A percentile compares a stretch with the other conserved stretches of the same genome.
These are phyloP conservation scores for Metschnikowia continentalis DNA, from an alignment of 805 yeast species.

Conservation along the genomic window DNA sequence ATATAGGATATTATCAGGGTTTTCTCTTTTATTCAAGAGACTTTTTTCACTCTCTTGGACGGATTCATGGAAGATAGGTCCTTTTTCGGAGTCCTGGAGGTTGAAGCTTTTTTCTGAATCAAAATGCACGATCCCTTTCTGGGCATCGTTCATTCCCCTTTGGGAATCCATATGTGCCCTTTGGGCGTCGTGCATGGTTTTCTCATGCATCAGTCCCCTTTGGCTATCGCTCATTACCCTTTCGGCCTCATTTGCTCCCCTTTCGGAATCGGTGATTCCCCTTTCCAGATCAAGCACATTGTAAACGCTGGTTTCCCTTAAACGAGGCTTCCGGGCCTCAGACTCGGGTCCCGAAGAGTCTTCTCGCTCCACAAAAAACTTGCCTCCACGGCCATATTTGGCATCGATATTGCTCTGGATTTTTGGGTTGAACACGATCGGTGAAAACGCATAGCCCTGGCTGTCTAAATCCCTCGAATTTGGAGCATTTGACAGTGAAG, in stretches of 20 bases:
- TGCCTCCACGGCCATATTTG: slow-evolving; percentile 87
- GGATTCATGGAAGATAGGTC: too few species aligned
- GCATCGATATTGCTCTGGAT: slow-evolving; percentile 74
- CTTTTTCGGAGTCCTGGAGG: too few species aligned
- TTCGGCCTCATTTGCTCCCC: background rate
- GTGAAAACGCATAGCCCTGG: slow-evolving; percentile 68
- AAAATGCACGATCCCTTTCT: background rate
- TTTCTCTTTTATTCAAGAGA: too few species aligned
- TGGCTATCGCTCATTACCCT: too few species aligned
- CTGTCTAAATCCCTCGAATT: background rate
- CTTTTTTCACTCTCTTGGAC: too few species aligned
- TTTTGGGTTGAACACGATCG: slow-evolving; percentile 75
- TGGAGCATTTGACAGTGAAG: background rate
- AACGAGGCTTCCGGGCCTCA: slow-evolving; percentile 7
- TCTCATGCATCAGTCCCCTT: too few species aligned
- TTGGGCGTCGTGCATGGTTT: too few species aligned
- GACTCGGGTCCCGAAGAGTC: slow-evolving; percentile 11
- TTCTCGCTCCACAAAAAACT: slow-evolving; percentile 63
- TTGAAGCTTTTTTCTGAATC: background rate
- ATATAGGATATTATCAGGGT: too few species aligned
- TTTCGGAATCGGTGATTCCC: background rate
- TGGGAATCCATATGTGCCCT: too few species aligned
- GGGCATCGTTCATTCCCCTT: background rate
- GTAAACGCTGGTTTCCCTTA: slow-evolving; percentile 14
- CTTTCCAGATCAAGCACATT: background rate